Percentiles rank a stretch among this genome's conserved stretches.
Conservation (phyloP, 352 stramenopile genomes). For the Globisporangium megalacanthum region DNA sequence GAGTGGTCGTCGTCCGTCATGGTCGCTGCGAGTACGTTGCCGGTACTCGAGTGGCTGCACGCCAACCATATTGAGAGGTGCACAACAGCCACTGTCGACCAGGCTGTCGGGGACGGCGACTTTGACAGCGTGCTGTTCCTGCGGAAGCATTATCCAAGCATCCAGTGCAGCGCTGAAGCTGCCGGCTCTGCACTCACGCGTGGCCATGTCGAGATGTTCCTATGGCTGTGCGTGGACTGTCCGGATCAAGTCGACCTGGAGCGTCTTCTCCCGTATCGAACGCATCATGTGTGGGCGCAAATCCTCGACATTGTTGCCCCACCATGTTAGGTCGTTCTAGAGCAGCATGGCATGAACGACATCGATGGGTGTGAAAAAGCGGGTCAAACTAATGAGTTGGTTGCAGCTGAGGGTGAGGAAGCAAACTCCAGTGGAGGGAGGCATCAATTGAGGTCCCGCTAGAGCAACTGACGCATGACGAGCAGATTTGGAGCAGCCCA, state of each 20-base stretch:
- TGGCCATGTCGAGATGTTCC: constrained; percentile 1
- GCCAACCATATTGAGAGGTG: neutral
- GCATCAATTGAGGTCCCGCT: too few species aligned
- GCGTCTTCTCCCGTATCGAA: neutral
- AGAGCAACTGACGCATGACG: too few species aligned
- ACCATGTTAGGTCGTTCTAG: too few species aligned
- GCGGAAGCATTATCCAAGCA: neutral
- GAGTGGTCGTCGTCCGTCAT: constrained; percentile 1
- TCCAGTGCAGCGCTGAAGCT: neutral
- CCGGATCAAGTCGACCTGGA: neutral
- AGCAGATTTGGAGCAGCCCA: too few species aligned
- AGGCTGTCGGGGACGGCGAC: neutral
- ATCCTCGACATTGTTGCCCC: neutral
- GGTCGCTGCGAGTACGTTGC: neutral
- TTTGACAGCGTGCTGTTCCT: neutral
- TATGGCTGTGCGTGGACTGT: constrained; percentile 3
- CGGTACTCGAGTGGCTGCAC: constrained; percentile 6
- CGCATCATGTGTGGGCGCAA: neutral
- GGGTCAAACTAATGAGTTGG: too few species aligned
- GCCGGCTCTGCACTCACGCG: neutral
- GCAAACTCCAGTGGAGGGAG: too few species aligned
- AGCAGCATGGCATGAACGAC: too few species aligned
- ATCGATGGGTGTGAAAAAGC: too few species aligned
- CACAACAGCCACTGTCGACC: constrained; percentile 1
- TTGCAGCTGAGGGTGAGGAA: too few species aligned